A percentile compares a stretch with the other conserved stretches of the same genome.
These are phyloP conservation scores for Alternaria arbusti DNA, from an alignment of 2,329 filamentous ascomycete genomes.

Conservation along the genomic window DNA sequence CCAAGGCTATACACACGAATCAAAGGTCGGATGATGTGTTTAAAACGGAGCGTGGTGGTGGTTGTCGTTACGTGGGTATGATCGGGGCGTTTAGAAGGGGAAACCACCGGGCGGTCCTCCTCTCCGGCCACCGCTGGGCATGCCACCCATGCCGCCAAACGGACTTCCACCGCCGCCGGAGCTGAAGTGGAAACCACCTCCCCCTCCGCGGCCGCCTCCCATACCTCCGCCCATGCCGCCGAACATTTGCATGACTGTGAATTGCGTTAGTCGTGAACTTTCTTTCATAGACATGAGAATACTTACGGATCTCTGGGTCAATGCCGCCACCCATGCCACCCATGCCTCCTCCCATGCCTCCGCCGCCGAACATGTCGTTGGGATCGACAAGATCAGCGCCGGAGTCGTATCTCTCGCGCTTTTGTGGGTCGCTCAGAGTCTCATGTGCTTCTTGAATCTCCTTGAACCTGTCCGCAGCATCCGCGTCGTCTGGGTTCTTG, in stretches of 20 bases:
- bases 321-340: slow-evolving; percentile 63
- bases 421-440: slow-evolving; percentile 92
- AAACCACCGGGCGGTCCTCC: slow-evolving; percentile 43
- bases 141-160: slow-evolving; percentile 45
- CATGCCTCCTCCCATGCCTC: slow-evolving; percentile 36
- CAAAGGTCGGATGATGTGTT: not conserved
- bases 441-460: slow-evolving; percentile 98
- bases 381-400: slow-evolving; percentile 91
- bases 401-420: slow-evolving; percentile 87
- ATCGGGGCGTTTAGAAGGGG: slow-evolving; percentile 24
- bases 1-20: slow-evolving; percentile 31
- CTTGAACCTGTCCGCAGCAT: slow-evolving; percentile 92
- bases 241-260: slow-evolving; percentile 46
- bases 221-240: slow-evolving; percentile 59
- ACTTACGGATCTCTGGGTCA: slow-evolving; percentile 45
- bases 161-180: slow-evolving; percentile 50
- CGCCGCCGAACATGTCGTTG: slow-evolving; percentile 79
- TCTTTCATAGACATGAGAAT: not conserved
- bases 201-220: slow-evolving; percentile 52
- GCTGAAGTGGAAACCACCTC: slow-evolving; percentile 55
- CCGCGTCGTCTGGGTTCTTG: slow-evolving; percentile 89
- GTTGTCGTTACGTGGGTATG: not conserved
- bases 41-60: not conserved
- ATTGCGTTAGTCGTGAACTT: slow-evolving; percentile 7
- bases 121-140: slow-evolving; percentile 42